Evolutionary conservation across 768 basidiomycete genomes (phyloP).

Genomic region (Hericium rajendrae): DNA sequence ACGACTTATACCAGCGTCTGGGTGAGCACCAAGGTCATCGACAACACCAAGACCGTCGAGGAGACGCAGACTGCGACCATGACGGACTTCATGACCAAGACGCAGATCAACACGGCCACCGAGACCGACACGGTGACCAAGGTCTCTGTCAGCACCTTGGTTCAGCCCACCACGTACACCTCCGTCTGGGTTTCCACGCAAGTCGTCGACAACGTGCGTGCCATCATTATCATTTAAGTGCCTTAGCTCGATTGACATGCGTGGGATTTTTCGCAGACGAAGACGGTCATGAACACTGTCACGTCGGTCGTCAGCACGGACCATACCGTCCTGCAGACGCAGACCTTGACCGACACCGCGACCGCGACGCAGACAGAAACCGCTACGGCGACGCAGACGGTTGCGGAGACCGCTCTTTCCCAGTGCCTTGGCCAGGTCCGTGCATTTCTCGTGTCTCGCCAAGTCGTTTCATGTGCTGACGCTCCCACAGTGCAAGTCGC

Average conservation of each 20-base stretch:
- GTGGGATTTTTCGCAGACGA: conserved; percentile 29
- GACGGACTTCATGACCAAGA: conserved; percentile 25
- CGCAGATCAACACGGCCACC: conserved; percentile 41
- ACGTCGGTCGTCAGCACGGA: conserved; percentile 43
- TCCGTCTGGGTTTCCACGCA: conserved; percentile 46
- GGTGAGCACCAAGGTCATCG: conserved; percentile 47
- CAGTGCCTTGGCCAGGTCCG: conserved; percentile 42
- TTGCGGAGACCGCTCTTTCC: conserved; percentile 39
- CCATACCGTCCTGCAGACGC: conserved; percentile 38
- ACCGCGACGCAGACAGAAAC: conserved; percentile 22
- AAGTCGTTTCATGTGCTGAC: conserved; percentile 3
- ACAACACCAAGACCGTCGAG: conserved; percentile 51
- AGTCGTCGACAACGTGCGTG: conserved; percentile 45
- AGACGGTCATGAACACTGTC: conserved; percentile 47
- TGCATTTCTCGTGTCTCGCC: background rate
- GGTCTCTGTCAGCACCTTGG: conserved; percentile 38
- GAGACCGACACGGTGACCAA: conserved; percentile 41
- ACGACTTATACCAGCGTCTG: conserved; percentile 50
- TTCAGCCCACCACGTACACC: conserved; percentile 48
- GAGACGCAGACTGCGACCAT: conserved; percentile 29
- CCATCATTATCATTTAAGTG: background rate
- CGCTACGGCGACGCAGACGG: conserved; percentile 36
- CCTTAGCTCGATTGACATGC: background rate
- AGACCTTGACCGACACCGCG: conserved; percentile 33
- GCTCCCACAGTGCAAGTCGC: conserved; percentile 42